Base-by-base conservation (phyloP, 176 grass and related monocot genomes). In the Rhynchospora pubera region DNA sequence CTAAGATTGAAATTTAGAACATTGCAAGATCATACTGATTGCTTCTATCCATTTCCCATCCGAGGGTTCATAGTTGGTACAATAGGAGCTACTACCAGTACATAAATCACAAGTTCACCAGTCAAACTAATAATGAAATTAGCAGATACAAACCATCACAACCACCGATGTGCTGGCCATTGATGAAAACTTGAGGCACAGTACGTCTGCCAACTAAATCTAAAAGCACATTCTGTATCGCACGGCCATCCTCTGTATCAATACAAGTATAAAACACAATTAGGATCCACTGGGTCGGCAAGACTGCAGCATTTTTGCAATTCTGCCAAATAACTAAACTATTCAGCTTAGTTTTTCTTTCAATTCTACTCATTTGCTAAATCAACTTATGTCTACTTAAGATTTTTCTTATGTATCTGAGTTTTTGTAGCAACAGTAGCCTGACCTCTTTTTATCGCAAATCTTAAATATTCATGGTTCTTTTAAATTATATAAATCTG, bases 151-250 rank as follows among this genome's bases (percentile, higher is more conserved):
- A 69, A 97, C 94, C 90, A 71, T 97, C 94, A 51, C 91, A 92
- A 57, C 91, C 94, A 88, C 94, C 94, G 69, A 97, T 63, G 65
- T 97, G 92, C 57, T 91, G 85, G 63, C 94, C 92, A 82, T 97
- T 89, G 72, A 97, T 85, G 86, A 92, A 97, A 81, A 94, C 94
- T 88, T 97, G 94, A 34, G 92, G 94, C 79, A 97, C 94, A 9
- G 89, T 94, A 62, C n/a, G 77, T 14, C 81, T 92, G 5, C 94
- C 94, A 88, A 97, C 65, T 74, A 92, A 82, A 81, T 97, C 92
- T 62, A 94, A 83, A 87, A 97, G 92, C 75, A 94, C 83, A 86
- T 83, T 84, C 86, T 97, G 92, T 86, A 94, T 97, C 51, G 91
- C 90, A 62, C 84, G 46, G 2, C 90, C 88, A 79, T 97, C 92